Evolutionary conservation across 2,329 filamentous ascomycete genomes (phyloP).

Genomic region (Sordariomycetes sp.): DNA sequence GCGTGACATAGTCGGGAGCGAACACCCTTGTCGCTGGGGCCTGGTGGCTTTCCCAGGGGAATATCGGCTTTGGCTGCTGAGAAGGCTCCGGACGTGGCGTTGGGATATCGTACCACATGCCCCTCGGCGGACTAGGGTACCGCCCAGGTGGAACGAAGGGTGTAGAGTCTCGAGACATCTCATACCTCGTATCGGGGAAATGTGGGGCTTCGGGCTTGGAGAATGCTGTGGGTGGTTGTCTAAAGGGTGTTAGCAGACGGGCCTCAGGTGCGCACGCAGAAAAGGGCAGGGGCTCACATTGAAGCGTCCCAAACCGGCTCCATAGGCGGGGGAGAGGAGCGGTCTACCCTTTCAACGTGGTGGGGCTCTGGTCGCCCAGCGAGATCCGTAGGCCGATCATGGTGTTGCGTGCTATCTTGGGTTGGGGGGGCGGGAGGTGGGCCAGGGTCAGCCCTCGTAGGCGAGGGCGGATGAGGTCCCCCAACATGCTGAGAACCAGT

Average conservation of each 20-base stretch:
- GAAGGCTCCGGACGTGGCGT: slow-evolving; percentile 41
- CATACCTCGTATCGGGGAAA: slow-evolving; percentile 68
- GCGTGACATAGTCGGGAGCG: slow-evolving; percentile 7
- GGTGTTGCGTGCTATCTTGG: not conserved
- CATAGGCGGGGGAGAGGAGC: slow-evolving; percentile 16
- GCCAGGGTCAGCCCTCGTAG: not conserved
- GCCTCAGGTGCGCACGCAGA: not conserved
- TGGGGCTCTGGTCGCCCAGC: not conserved
- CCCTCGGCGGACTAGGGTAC: slow-evolving; percentile 73
- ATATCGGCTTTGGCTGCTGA: slow-evolving; percentile 58
- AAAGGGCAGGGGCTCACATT: slow-evolving; percentile 24
- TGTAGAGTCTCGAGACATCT: slow-evolving; percentile 66
- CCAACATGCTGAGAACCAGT: not conserved
- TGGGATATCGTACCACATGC: slow-evolving; percentile 84
- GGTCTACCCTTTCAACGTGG: not conserved
- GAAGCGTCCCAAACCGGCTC: slow-evolving; percentile 42
- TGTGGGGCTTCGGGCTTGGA: slow-evolving; percentile 79
- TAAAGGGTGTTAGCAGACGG: slow-evolving; percentile 16
- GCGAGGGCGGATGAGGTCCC: not conserved
- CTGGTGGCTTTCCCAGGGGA: slow-evolving; percentile 77
- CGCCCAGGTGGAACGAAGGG: slow-evolving; percentile 67
- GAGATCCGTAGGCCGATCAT: not conserved
- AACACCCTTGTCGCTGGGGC: slow-evolving; percentile 57
- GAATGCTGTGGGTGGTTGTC: slow-evolving; percentile 50
- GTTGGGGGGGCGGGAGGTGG: not conserved